Conservation (phyloP, 352 stramenopile species). For the Thalassiosira gravida region DNA sequence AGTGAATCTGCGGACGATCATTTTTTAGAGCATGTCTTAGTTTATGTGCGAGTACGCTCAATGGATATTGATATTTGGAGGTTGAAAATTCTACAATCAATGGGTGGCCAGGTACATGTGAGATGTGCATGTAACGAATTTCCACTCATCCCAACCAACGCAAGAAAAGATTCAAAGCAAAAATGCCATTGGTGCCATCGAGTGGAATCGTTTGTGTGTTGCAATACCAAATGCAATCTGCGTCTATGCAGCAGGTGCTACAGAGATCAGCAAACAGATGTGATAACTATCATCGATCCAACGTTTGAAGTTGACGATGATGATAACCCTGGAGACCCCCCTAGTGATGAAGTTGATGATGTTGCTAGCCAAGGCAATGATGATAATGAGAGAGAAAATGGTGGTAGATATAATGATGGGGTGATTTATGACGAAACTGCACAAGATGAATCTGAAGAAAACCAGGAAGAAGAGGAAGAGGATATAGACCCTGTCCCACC, state of each 20-base stretch:
- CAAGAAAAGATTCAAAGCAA: background rate
- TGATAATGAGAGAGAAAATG: too few relatives aligned
- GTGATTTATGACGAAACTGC: background rate
- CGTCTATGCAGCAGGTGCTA: background rate
- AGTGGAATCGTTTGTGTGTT: background rate
- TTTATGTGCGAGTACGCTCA: constrained; percentile 1
- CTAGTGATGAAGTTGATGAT: too few relatives aligned
- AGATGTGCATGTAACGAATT: constrained; percentile 16
- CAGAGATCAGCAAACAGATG: too few relatives aligned
- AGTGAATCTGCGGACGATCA: background rate
- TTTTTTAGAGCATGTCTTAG: constrained; percentile 10
- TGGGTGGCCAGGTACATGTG: constrained; percentile 18
- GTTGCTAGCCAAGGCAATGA: too few relatives aligned
- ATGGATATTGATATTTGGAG: constrained; percentile 14
- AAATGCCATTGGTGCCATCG: background rate
- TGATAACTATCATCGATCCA: too few relatives aligned
- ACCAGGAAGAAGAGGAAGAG: background rate
- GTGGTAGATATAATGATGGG: too few relatives aligned
- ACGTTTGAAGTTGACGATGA: too few relatives aligned
- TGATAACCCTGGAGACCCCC: too few relatives aligned
- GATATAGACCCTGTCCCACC: too few relatives aligned
- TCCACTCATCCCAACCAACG: constrained; percentile 18
- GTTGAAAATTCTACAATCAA: background rate
- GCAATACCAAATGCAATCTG: background rate
- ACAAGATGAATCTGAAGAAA: background rate